Percentiles rank a stretch among this genome's conserved stretches.
phyloP scores from a whole-genome alignment of 331 rosid genomes.

The Pyracantha coccinea region DNA sequence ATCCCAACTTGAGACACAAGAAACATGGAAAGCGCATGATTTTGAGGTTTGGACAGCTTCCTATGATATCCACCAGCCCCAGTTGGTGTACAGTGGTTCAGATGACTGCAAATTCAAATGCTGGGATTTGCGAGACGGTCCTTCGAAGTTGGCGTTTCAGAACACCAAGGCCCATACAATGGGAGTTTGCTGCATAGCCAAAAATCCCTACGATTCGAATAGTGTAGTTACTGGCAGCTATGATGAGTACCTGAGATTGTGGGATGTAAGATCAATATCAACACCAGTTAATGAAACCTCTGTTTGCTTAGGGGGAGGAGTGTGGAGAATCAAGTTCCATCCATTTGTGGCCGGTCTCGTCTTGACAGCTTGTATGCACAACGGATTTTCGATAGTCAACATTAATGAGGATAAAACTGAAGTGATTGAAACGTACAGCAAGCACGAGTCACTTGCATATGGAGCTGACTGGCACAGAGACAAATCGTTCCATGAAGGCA shows the following conservation, averaged over 20 bases:
- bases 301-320: constrained; percentile 78
- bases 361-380: constrained; percentile 94
- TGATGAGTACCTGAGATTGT: constrained; percentile 66
- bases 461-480: constrained; percentile 78
- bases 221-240: constrained; percentile 67
- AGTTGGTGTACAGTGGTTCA: constrained; percentile 73
- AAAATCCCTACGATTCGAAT: constrained; percentile 53
- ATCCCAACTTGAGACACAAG: constrained; percentile 46
- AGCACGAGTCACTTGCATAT: constrained; percentile 79
- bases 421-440: constrained; percentile 62
- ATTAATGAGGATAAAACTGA: constrained; percentile 30
- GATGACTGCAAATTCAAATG: constrained; percentile 81
- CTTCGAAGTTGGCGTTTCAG: constrained; percentile 58
- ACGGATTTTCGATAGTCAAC: constrained; percentile 72
- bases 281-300: constrained; percentile 61
- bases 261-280: constrained; percentile 79
- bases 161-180: constrained; percentile 66
- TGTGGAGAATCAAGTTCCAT: constrained; percentile 85
- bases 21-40: constrained; percentile 83
- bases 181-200: constrained; percentile 82
- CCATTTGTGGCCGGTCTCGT: constrained; percentile 48
- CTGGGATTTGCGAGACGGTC: constrained; percentile 75
- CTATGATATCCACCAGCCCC: constrained; percentile 71
- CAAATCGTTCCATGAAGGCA: constrained; percentile 17
- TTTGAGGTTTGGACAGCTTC: constrained; percentile 85